Evolutionary conservation across 352 stramenopile species (phyloP), one percentile per base, ranked within the genome.

Genomic region (Salisapilia sapeloensis): DNA sequence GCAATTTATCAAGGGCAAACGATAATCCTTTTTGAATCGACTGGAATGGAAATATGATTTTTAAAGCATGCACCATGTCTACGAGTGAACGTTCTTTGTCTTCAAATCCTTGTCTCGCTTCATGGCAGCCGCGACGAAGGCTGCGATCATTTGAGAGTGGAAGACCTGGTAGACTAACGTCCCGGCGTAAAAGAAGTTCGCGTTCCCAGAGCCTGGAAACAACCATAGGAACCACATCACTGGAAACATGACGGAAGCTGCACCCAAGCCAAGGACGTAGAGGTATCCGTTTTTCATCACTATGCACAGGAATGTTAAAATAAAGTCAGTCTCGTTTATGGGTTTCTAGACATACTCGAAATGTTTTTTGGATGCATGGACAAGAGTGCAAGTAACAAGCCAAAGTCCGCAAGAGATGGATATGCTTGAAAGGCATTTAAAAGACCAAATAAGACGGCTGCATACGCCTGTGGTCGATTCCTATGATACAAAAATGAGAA

Each of bases 111-210:
- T 90, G 56, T 90, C 74, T 18, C 70, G 64, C 24, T 84, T 83
- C 66, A 90, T 80, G 7, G 62, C 75, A 11, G 67, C 70, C 7
- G 56, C 56, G 7, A 90, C 58, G 23, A 90, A 90, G 33, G 72
- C 70, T 8, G 50, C 72, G 39, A 86, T 61, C 13, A 84, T 44
- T 39, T 83, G 67, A 1, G 66, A 75, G 42, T 65, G 69, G 40
- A 90, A 90, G 36, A 83, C 69, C 44, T 86, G 74, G 38, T 82
- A 90, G 31, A 90, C 67, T 28, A 90, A 50, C 22, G 74, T 90
- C 48, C 86, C 70, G 49, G 84, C 86, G 53, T 86, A 90, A 37
- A 83, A 90, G 44, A 90, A 90, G 38, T 90, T 90, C n/a, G 74
- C 67, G 43, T 90, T 90, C 14, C 74, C 74, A 7, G 70, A 86